phyloP scores from a whole-genome alignment of 768 basidiomycete species.

The Dendrothele bispora region DNA sequence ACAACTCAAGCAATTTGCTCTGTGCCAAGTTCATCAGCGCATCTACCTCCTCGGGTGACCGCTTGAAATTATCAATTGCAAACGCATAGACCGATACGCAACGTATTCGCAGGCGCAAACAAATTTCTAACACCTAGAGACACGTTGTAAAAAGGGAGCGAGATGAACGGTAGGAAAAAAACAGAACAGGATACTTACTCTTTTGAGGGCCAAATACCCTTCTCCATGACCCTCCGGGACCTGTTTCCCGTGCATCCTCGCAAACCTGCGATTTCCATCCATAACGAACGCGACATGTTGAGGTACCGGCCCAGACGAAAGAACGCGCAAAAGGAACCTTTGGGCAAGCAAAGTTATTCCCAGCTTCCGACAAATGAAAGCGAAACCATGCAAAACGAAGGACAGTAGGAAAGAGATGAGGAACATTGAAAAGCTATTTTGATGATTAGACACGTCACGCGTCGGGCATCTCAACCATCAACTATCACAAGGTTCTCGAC shows the following conservation, averaged over 20 bases:
- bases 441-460: no score
- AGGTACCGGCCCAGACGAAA: slow-evolving; percentile 85
- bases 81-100: slow-evolving; percentile 98
- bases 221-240: slow-evolving; percentile 79
- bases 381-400: no score
- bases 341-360: slow-evolving; percentile 21
- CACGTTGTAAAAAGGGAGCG: not conserved
- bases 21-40: slow-evolving; percentile 86
- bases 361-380: no score
- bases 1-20: slow-evolving; percentile 74
- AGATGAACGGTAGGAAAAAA: no score
- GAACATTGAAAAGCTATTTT: no score
- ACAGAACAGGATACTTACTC: slow-evolving; percentile 49
- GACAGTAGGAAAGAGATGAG: no score
- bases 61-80: slow-evolving; percentile 95
- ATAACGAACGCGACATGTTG: slow-evolving; percentile 92
- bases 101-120: slow-evolving; percentile 72
- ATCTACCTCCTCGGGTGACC: slow-evolving; percentile 82
- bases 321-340: slow-evolving; percentile 58
- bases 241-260: slow-evolving; percentile 63
- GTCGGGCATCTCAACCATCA: no score
- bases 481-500: no score
- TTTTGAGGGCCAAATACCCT: slow-evolving; percentile 77
- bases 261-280: slow-evolving; percentile 96
- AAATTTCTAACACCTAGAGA: slow-evolving; percentile 80